Conservation (phyloP, 73 alveolate species). For the Paramecium biaurelia region DNA sequence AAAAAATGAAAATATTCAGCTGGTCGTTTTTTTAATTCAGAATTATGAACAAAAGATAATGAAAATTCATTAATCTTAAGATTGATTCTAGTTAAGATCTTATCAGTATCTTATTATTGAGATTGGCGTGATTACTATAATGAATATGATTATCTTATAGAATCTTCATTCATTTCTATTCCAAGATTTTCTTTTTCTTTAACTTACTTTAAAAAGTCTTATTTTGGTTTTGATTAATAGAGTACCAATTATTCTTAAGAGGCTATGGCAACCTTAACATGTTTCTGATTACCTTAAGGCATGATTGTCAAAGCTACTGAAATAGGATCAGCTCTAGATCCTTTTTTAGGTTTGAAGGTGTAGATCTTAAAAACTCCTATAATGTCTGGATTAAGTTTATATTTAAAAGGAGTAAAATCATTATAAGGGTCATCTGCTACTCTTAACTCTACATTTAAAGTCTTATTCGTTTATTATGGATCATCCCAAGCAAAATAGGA, state of each 20-base stretch:
- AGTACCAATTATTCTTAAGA: neutral
- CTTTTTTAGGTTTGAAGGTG: neutral
- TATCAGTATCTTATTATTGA: neutral
- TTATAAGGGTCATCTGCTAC: neutral
- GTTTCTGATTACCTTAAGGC: neutral
- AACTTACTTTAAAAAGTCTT: neutral
- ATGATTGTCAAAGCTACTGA: neutral
- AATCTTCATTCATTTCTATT: conserved; percentile 26
- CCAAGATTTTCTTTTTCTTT: neutral
- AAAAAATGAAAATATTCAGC: conserved; percentile 21
- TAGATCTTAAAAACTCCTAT: neutral
- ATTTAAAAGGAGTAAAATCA: neutral
- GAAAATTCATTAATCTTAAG: neutral
- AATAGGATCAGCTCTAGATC: neutral
- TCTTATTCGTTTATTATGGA: neutral
- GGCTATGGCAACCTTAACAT: neutral
- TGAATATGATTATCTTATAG: neutral
- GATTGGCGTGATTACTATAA: neutral
- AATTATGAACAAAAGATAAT: conserved; percentile 29
- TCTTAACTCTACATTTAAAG: neutral
- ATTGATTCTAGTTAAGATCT: neutral
- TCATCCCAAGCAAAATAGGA: conserved; percentile 47
- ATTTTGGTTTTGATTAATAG: neutral
- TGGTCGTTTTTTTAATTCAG: conserved; percentile 5
- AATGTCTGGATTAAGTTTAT: neutral